These are phyloP conservation scores for rapeseed (Brassica napus) DNA, from an alignment of 345 rosid species.

Conservation along the genomic window DNA sequence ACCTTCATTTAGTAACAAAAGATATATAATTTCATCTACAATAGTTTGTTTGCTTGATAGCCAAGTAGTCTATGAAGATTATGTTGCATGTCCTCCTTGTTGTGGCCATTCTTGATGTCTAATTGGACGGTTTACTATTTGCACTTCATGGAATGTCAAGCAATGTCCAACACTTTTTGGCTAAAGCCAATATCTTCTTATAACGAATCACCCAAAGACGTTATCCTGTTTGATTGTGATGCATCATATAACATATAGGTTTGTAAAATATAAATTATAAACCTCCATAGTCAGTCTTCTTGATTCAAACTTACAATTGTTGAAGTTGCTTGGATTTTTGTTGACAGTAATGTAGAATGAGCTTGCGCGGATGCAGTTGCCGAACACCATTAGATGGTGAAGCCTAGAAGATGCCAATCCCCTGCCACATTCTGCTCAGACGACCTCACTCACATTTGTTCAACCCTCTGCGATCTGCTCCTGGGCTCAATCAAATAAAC, in stretches of 20 bases:
- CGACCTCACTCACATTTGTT: constrained; percentile 56
- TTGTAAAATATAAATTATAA: constrained; percentile 14
- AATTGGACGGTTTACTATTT: constrained; percentile 68
- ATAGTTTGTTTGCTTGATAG: constrained; percentile 83
- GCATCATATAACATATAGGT: constrained; percentile 87
- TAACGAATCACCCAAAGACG: constrained; percentile 52
- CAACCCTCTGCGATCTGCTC: constrained; percentile 49
- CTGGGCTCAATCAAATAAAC: constrained; percentile 46
- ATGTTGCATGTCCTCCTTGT: constrained; percentile 53
- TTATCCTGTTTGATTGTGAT: constrained; percentile 69
- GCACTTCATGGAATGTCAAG: constrained; percentile 79
- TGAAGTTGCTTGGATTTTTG: constrained; percentile 2
- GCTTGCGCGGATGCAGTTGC: constrained; percentile 76
- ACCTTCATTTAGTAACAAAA: constrained; percentile 68
- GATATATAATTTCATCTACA: constrained; percentile 75
- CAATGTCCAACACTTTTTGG: constrained; percentile 73
- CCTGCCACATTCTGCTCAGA: constrained; percentile 61
- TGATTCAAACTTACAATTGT: neutral
- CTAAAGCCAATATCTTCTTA: constrained; percentile 55
- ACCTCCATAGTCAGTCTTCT: neutral
- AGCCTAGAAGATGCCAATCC: constrained; percentile 87
- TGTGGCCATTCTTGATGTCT: constrained; percentile 55
- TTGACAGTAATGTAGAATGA: constrained; percentile 67
- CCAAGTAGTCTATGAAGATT: constrained; percentile 82
- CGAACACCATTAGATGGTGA: constrained; percentile 82